Evolutionary conservation across 768 basidiomycete genomes (phyloP).

Genomic region (Suillus discolor): DNA sequence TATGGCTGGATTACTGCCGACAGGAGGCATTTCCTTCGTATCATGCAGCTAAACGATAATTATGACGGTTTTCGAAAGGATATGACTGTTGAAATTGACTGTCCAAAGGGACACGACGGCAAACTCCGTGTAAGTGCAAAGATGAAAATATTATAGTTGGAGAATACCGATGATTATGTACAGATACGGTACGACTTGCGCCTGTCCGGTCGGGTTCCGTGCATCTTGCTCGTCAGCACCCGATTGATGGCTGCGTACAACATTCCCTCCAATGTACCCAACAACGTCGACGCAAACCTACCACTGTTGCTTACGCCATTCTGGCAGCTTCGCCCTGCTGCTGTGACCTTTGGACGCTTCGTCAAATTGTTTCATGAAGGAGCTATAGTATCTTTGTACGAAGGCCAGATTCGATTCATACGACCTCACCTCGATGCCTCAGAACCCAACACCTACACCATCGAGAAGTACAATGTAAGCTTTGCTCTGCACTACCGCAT

Average conservation of each 20-base stretch:
- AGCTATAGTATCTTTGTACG: constrained; percentile 28
- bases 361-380: constrained; percentile 29
- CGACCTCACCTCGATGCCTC: constrained; percentile 26
- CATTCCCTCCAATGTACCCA: constrained; percentile 9
- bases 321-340: constrained; percentile 25
- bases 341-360: constrained; percentile 30
- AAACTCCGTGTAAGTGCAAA: constrained; percentile 24
- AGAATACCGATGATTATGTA: neutral
- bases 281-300: constrained; percentile 10
- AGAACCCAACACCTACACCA: constrained; percentile 17
- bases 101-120: constrained; percentile 28
- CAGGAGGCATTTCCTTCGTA: constrained; percentile 29
- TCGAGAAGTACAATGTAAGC: constrained; percentile 25
- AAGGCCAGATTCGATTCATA: constrained; percentile 27
- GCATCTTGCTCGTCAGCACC: constrained; percentile 24
- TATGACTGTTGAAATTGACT: constrained; percentile 28
- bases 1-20: constrained; percentile 31
- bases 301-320: constrained; percentile 13
- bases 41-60: constrained; percentile 32
- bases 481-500: neutral
- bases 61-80: constrained; percentile 25
- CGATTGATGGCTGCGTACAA: constrained; percentile 33
- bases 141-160: neutral
- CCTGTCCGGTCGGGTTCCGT: constrained; percentile 27
- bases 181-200: constrained; percentile 33